Base-by-base conservation (phyloP, 345 rosid species). In the Citrus maxima region DNA sequence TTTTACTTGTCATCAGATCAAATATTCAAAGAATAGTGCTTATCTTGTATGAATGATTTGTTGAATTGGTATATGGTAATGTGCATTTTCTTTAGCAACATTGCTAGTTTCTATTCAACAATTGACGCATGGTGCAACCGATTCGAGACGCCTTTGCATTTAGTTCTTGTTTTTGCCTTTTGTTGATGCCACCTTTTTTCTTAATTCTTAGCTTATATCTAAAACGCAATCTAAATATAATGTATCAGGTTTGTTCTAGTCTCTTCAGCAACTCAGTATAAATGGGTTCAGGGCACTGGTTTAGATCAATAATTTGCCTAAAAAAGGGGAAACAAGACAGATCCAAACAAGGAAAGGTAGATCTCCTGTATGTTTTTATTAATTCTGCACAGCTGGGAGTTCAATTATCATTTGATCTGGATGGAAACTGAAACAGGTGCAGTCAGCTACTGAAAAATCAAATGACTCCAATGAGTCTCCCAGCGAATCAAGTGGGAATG, bases 211-310 rank as follows among this genome's bases (percentile, higher is more conserved):
- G 73, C 75, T 25, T 19, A 55, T 5, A 19, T 54, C 14, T 51
- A 38, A 32, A 58, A 10, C 10, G 24, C 25, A 25, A 27, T 81
- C 65, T 61, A n/a, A 51, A 68, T 6, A 49, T 6, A 49, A 8
- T 10, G 38, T 34, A 7, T 30, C 38, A 62, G 81, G 80, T 75
- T 78, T 32, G 37, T 49, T 46, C 65, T 74, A 67, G 60, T 75
- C 38, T 64, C 56, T 70, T 62, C 66, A 68, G 77, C 65, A 75
- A 65, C 77, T 66, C 78, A 27, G 18, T 70, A 42, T 58, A 35
- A 61, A 88, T 92, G 94, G 94, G 94, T 80, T 70, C 88, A 27
- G 93, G 92, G 61, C 75, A 84, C 77, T 89, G 96, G 82, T 80
- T 91, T 70, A 84, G 91, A 75, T 82, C 83, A 22, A 35, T 87